Conservation (phyloP, 768 basidiomycete genomes). For the Termitomyces sp. region DNA sequence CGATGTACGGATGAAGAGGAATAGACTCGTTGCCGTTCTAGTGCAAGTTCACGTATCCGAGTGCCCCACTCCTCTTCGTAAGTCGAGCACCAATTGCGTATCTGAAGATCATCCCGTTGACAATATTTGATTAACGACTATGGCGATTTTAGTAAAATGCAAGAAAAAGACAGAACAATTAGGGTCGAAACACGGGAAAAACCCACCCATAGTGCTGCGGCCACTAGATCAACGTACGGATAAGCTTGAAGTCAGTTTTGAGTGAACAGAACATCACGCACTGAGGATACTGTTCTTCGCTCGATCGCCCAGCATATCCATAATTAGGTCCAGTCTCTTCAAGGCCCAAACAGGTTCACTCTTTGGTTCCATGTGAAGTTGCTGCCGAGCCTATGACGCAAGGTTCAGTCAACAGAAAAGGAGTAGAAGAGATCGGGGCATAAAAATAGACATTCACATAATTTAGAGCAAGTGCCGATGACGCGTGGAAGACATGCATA, state of each 20-base stretch:
- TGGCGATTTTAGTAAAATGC: neutral
- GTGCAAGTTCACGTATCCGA: slow-evolving; percentile 42
- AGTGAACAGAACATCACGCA: slow-evolving; percentile 18
- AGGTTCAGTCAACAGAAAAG: neutral
- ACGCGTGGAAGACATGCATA: slow-evolving; percentile 71
- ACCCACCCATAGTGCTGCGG: slow-evolving; percentile 53
- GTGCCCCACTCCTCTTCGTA: slow-evolving; percentile 68
- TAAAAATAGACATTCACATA: slow-evolving; percentile 39
- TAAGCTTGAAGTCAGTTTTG: neutral
- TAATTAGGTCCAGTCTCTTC: slow-evolving; percentile 35
- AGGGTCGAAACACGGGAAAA: slow-evolving; percentile 2
- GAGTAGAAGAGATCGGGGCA: neutral
- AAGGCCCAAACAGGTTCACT: slow-evolving; percentile 38
- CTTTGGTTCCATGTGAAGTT: slow-evolving; percentile 28
- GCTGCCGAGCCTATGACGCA: slow-evolving; percentile 30
- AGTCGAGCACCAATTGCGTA: slow-evolving; percentile 54
- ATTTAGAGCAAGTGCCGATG: slow-evolving; percentile 56
- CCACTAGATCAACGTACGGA: slow-evolving; percentile 36
- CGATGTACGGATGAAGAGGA: slow-evolving; percentile 26
- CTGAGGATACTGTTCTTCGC: slow-evolving; percentile 42
- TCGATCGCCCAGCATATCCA: slow-evolving; percentile 42
- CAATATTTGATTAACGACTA: slow-evolving; percentile 65
- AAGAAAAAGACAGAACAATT: slow-evolving; percentile 2
- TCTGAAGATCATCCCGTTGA: slow-evolving; percentile 45
- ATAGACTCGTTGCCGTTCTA: slow-evolving; percentile 26